A percentile compares a stretch with the other conserved stretches of the same genome.
These are phyloP conservation scores for Poa annua DNA, from an alignment of 176 grass and related monocot species.

Conservation along the genomic window DNA sequence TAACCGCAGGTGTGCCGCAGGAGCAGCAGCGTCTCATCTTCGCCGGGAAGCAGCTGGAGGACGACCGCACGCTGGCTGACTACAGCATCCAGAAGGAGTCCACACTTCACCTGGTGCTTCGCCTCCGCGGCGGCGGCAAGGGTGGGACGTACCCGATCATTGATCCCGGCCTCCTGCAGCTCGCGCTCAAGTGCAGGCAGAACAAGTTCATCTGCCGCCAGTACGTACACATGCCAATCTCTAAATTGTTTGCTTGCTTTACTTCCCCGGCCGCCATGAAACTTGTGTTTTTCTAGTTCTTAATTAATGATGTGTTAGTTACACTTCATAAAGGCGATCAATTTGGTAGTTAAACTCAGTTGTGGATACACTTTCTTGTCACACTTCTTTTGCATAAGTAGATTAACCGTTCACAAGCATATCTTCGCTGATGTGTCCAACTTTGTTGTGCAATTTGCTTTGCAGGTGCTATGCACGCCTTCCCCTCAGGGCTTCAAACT, in stretches of 20 bases:
- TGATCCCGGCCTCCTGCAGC: conserved; percentile 20
- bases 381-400: background rate
- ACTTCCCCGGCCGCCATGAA: background rate
- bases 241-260: background rate
- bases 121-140: conserved; percentile 58
- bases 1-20: conserved; percentile 1
- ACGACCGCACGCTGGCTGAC: conserved; percentile 74
- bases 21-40: conserved; percentile 97
- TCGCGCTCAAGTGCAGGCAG: conserved; percentile 6
- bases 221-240: background rate
- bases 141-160: background rate
- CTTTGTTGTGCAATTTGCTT: background rate
- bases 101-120: conserved; percentile 79
- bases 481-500: conserved; percentile 21
- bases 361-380: background rate
- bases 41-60: conserved; percentile 93
- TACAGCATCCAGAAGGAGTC: conserved; percentile 99
- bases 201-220: background rate
- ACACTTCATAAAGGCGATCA: background rate
- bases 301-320: background rate
- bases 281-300: background rate
- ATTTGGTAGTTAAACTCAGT: background rate
- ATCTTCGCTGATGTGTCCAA: background rate
- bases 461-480: conserved; percentile 24
- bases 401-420: background rate